phyloP scores from a whole-genome alignment of 164 flowering plant species.

The Macadamia tetraphylla region DNA sequence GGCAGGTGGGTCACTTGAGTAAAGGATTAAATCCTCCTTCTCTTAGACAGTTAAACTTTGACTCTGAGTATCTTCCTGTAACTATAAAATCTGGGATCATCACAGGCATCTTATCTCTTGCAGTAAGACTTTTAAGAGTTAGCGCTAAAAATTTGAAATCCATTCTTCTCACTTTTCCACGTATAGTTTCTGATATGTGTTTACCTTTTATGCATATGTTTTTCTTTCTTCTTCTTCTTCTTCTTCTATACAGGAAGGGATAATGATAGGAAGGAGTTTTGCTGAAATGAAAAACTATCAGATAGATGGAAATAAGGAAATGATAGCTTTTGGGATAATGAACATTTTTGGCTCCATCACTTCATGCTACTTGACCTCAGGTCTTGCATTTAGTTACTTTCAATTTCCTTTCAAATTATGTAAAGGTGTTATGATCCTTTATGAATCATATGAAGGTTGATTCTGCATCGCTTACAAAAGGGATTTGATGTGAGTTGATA shows the following conservation, averaged over 20 bases:
- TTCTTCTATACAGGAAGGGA: slow-evolving; percentile 63
- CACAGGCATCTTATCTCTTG: slow-evolving; percentile 54
- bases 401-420: not conserved
- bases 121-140: slow-evolving; percentile 37
- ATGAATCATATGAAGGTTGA: too few relatives aligned
- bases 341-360: slow-evolving; percentile 81
- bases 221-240: too few relatives aligned
- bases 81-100: slow-evolving; percentile 53
- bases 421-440: too few relatives aligned
- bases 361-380: slow-evolving; percentile 91
- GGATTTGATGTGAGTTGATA: too few relatives aligned
- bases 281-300: slow-evolving; percentile 58
- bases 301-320: slow-evolving; percentile 91
- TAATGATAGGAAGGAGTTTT: slow-evolving; percentile 87
- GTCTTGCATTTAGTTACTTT: slow-evolving; percentile 21
- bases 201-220: not conserved
- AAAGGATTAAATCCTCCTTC: slow-evolving; percentile 73
- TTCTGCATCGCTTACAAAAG: too few relatives aligned
- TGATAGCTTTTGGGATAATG: slow-evolving; percentile 90
- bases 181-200: not conserved
- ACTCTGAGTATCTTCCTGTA: slow-evolving; percentile 32
- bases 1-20: slow-evolving; percentile 66
- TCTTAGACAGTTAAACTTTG: slow-evolving; percentile 42
- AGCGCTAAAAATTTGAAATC: too few relatives aligned
- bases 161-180: not conserved